Evolutionary conservation across 176 grass and related monocot genomes (phyloP).

Genomic region (Thinopyrum elongatum): DNA sequence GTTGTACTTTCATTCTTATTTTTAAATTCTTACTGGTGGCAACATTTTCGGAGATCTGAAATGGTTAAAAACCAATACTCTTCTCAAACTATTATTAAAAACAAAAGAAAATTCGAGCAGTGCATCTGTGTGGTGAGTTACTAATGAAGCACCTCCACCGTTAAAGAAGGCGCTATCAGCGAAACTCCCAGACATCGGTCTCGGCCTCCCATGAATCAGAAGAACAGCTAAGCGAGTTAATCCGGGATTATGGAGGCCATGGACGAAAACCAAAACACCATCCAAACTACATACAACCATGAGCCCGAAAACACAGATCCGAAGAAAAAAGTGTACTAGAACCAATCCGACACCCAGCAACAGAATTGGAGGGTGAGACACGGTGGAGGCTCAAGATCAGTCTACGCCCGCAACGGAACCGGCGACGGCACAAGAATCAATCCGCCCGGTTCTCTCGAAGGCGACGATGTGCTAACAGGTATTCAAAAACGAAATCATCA

Average conservation of each 20-base stretch:
- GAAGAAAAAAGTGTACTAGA: conserved; percentile 17
- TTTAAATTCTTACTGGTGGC: no score
- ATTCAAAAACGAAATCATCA: no score
- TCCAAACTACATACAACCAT: neutral
- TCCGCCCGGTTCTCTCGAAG: conserved; percentile 51
- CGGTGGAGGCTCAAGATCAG: neutral
- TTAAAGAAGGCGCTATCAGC: conserved; percentile 49
- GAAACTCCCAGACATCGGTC: conserved; percentile 52
- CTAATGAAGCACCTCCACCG: conserved; percentile 62
- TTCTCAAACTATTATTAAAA: neutral
- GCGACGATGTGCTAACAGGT: neutral
- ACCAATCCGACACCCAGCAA: conserved; percentile 27
- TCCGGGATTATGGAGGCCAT: conserved; percentile 74
- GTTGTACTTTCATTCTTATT: no score
- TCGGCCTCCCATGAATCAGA: conserved; percentile 78
- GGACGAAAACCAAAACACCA: neutral
- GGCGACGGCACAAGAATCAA: neutral
- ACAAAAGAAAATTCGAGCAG: neutral
- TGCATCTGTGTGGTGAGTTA: conserved; percentile 44
- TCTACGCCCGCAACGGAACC: conserved; percentile 63
- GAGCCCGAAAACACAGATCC: neutral
- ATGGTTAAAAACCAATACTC: neutral
- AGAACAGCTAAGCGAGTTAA: conserved; percentile 53
- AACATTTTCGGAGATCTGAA: neutral
- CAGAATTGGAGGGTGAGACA: neutral